A percentile compares a stretch with the other conserved stretches of the same genome.
phyloP scores from a whole-genome alignment of 805 yeast species.

The Ogataea sp. region DNA sequence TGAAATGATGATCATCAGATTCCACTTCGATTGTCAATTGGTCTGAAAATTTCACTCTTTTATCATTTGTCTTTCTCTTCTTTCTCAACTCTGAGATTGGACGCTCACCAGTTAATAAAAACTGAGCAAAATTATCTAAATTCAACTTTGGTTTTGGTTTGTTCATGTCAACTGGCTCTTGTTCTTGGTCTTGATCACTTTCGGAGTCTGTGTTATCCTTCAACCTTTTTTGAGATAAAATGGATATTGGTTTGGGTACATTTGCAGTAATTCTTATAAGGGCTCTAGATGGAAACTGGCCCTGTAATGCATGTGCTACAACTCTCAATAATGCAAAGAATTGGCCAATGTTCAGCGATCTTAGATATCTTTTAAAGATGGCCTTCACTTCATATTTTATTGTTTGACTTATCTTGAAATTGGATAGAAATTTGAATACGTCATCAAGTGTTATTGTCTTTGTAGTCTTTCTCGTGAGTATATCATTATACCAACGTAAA shows the following conservation, averaged over 20 bases:
- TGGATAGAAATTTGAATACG: slow-evolving; percentile 68
- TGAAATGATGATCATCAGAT: not conserved
- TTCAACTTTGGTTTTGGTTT: slow-evolving; percentile 42
- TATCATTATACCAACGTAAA: slow-evolving; percentile 88
- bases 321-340: slow-evolving; percentile 83
- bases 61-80: slow-evolving; percentile 34
- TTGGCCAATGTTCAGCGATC: slow-evolving; percentile 75
- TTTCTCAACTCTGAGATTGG: slow-evolving; percentile 37
- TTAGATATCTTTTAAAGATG: slow-evolving; percentile 37
- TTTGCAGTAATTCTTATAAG: slow-evolving; percentile 50
- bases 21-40: slow-evolving; percentile 35
- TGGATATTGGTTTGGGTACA: slow-evolving; percentile 75
- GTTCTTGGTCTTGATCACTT: slow-evolving; percentile 28
- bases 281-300: slow-evolving; percentile 43
- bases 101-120: slow-evolving; percentile 73
- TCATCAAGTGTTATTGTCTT: slow-evolving; percentile 64
- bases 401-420: slow-evolving; percentile 55
- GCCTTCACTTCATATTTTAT: slow-evolving; percentile 43
- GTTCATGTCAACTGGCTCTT: slow-evolving; percentile 8
- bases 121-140: slow-evolving; percentile 77
- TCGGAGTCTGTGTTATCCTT: slow-evolving; percentile 33
- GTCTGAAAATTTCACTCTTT: slow-evolving; percentile 68
- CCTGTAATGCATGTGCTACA: slow-evolving; percentile 55
- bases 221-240: slow-evolving; percentile 52
- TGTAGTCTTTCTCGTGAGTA: slow-evolving; percentile 61